These are phyloP conservation scores for Fusarium sp. DNA, from an alignment of 2,329 filamentous ascomycete genomes.

Conservation along the genomic window DNA sequence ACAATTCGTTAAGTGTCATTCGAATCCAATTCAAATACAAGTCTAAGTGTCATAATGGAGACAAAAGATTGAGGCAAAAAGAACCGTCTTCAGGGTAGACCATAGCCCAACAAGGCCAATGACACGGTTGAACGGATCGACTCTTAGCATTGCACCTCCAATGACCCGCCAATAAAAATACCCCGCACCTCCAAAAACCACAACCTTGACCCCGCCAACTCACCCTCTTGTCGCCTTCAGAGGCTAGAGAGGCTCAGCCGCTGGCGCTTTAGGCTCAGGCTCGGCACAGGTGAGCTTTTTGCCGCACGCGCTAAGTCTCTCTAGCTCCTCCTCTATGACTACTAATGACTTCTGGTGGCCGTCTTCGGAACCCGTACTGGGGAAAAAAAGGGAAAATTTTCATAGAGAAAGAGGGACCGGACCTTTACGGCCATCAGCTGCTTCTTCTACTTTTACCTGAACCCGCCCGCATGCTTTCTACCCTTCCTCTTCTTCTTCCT, in stretches of 20 bases:
- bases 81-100: constrained; percentile 33
- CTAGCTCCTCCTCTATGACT: constrained; percentile 10
- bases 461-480: constrained; percentile 36
- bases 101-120: constrained; percentile 13
- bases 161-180: constrained; percentile 41
- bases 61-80: constrained; percentile 7
- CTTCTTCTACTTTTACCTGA: constrained; percentile 36
- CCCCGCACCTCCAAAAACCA: constrained; percentile 45
- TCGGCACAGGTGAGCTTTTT: constrained; percentile 37
- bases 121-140: constrained; percentile 13
- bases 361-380: constrained; percentile 40
- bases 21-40: not conserved
- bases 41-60: constrained; percentile 5
- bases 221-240: constrained; percentile 19
- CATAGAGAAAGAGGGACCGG: constrained; percentile 29
- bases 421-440: constrained; percentile 23
- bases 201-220: constrained; percentile 36
- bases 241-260: constrained; percentile 16
- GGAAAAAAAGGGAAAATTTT: constrained; percentile 33
- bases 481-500: constrained; percentile 25
- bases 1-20: not conserved
- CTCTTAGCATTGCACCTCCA: not conserved
- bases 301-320: constrained; percentile 27
- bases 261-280: constrained; percentile 21
- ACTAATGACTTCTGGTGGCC: constrained; percentile 21